These are phyloP conservation scores for Chimonanthus praecox DNA, from an alignment of 164 flowering plant genomes.

Conservation along the genomic window DNA sequence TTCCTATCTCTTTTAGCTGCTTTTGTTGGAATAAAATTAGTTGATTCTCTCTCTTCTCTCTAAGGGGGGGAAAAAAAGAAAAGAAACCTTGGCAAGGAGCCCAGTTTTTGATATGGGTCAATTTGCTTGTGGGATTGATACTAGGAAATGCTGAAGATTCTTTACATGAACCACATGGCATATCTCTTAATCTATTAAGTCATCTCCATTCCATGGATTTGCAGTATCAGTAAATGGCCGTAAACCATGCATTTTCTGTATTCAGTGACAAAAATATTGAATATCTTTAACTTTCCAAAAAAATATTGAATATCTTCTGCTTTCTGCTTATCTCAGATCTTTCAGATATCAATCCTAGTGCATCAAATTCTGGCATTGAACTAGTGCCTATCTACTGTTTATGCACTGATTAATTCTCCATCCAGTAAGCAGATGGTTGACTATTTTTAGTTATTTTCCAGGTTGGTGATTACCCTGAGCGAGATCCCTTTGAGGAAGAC, in stretches of 20 bases:
- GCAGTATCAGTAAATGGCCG: background rate
- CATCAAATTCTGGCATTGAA: too few relatives aligned
- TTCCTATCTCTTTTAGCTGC: too few relatives aligned
- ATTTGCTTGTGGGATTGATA: too few relatives aligned
- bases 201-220: too few relatives aligned
- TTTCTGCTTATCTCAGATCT: background rate
- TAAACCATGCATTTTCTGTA: background rate
- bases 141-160: too few relatives aligned
- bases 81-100: too few relatives aligned
- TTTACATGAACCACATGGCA: too few relatives aligned
- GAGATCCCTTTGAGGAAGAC: conserved; percentile 58
- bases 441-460: conserved; percentile 17
- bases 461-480: conserved; percentile 72
- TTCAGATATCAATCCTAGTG: background rate
- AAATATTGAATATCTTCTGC: background rate
- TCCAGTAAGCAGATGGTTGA: background rate
- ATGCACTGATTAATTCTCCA: background rate
- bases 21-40: too few relatives aligned
- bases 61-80: too few relatives aligned
- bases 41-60: too few relatives aligned
- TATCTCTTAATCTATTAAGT: too few relatives aligned
- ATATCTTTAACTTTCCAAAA: background rate
- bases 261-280: background rate
- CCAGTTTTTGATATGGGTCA: too few relatives aligned
- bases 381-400: background rate